Evolutionary conservation across 2,329 filamentous ascomycete genomes (phyloP), one percentile per base, ranked within the genome.

Genomic region (Ascochyta koolunga): DNA sequence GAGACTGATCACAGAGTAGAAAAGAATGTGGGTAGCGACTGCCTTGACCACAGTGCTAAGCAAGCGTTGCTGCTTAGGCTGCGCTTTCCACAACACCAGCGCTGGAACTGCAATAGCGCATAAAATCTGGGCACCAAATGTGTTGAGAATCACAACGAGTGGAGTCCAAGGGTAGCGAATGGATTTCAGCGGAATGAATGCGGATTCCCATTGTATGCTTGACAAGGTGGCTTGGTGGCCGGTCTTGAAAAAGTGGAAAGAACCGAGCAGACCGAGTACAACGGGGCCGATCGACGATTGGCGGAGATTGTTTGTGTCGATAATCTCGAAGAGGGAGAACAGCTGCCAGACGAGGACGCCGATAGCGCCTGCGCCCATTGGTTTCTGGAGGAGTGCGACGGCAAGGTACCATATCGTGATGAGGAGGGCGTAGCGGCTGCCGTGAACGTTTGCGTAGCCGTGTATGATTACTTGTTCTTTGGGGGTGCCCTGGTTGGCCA

Each of bases 221-320:
- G 88, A 84, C 21, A 96, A 83, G 0, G 87, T 89, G 11, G 93
- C 93, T 76, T 98, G 93, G 75, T 99, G 95, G 57, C 95, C 95
- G 0, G 95, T 99, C 72, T 96, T 97, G 85, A 99, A 99, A 80
- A 88, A 99, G 79, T 97, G 88, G 76, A 93, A 96, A 67, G 89
- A 91, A 55, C 93, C 95, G 0, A 99, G 85, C n/a, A 98, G 78
- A 10, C 87, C 93, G 22, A 98, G 84, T 59, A 96, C 82, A 33
- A 95, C 80, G 18, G 95, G 93, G 0, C 92, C 93, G 65, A 98
- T 89, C 6, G 91, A 82, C 38, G 86, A 87, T 42, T 84, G 80
- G 15, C 87, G 85, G 0, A 86, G 75, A 29, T 77, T 77, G 64
- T 86, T 86, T 2, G 83, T 84, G 70, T 86, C 84, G 48, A 88